Base-by-base conservation (phyloP, 345 rosid genomes). In the Citrus sp. region DNA sequence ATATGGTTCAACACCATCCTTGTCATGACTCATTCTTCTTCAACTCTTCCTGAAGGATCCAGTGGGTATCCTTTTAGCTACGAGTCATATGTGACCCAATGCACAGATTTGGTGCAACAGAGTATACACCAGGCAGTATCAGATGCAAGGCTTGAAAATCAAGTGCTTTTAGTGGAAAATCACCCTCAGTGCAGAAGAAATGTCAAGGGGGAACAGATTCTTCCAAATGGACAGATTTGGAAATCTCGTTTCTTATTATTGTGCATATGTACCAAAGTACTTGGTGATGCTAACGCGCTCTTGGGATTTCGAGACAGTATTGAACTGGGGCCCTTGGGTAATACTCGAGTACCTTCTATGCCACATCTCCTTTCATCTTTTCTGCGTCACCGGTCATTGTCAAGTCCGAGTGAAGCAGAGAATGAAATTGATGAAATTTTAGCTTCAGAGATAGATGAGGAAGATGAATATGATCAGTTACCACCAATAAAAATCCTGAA, bases 1-100 rank as follows among this genome's bases (percentile, higher is more conserved):
- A 78, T 92, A 77, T 96, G 99, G 99, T 90, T 92, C 78, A 92
- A 92, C 83, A 91, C 97, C 51, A 88, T 92, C 82, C 90, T 96
- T 71, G 97, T 94, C 76, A 84, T 94, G 92, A 96, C 95, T 27
- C 97, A 94, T 89, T 93, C 94, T 73, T 88, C 95, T 32, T 82
- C 87, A 67, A 30, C 84, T 73, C 87, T 83, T 78, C 92, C 91
- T 14, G 97, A 96, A 88, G 95, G 94, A 73, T 88, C 90, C 40
- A 85, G 80, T 75, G 98, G 95, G 42, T 86, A 83, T 78, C 90
- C 88, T 62, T 75, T 88, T 74, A 86, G 80, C 83, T 94, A 88
- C 42, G 98, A 94, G 80, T 89, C 95, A 63, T 89, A 89, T 81
- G 97, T 92, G 67, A 81, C 80, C 65, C 91, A 87, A 61, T 89